Evolutionary conservation across 805 yeast genomes (phyloP), one percentile per base, ranked within the genome.

Genomic region (Candida jianshihensis): DNA sequence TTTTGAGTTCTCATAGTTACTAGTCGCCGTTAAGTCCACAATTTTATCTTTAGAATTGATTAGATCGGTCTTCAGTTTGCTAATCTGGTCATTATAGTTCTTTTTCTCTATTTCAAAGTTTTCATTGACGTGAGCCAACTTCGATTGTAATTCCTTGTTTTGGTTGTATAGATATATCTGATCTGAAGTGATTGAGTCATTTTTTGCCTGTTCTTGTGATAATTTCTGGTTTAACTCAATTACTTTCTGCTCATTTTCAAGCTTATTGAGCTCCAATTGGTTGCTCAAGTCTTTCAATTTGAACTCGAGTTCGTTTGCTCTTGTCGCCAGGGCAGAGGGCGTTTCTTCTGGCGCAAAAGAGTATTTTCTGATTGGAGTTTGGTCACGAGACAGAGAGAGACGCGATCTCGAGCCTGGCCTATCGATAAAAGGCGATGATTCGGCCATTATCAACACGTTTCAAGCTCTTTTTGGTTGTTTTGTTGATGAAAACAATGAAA

Each of bases 381-480:
- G n/a, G n/a, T n/a, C n/a, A n/a, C n/a, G n/a, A n/a, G n/a, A n/a
- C n/a, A n/a, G n/a, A n/a, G n/a, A n/a, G n/a, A n/a, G n/a, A n/a
- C n/a, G n/a, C n/a, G n/a, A n/a, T n/a, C n/a, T n/a, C n/a, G n/a
- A n/a, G n/a, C n/a, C n/a, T n/a, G 66, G 68, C 3, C 53, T 41
- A 30, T 63, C 66, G 4, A 63, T 39, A 47, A 64, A 63, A 1
- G 69, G 67, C 4, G 67, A 48, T 0, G 56, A 51, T 40, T 51
- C 56, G 46, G 42, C 46, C 16, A 10, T 29, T 11, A 21, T 21
- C 24, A 21, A 21, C 24, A 21, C 24, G 11, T 21, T 21, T 21
- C 24, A n/a, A n/a, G n/a, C n/a, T n/a, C n/a, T n/a, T n/a, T n/a
- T n/a, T n/a, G n/a, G n/a, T n/a, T n/a, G n/a, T n/a, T n/a, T n/a